These are phyloP conservation scores for Colletotrichum sp. DNA, from an alignment of 2,329 filamentous ascomycete genomes.

Conservation along the genomic window DNA sequence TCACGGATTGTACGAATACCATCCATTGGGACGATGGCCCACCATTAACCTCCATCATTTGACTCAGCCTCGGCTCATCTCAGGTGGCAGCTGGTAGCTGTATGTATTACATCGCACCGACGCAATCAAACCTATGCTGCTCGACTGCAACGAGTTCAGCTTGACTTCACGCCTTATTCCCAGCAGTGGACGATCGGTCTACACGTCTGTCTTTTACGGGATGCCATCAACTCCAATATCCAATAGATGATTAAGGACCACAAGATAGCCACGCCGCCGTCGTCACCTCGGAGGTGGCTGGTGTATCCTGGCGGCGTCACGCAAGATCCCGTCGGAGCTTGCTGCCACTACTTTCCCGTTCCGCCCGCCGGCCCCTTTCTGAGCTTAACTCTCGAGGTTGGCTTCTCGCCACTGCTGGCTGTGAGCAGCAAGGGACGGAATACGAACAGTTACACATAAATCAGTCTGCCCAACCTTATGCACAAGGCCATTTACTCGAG, in stretches of 20 bases:
- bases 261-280: neutral
- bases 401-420: neutral
- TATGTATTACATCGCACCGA: neutral
- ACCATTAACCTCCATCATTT: neutral
- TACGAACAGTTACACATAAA: neutral
- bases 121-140: neutral
- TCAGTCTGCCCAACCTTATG: neutral
- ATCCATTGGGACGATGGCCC: neutral
- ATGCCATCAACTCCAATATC: neutral
- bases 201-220: neutral
- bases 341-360: neutral
- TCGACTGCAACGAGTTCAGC: neutral
- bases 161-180: neutral
- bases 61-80: constrained; percentile 7
- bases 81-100: neutral
- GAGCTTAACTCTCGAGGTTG: neutral
- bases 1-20: neutral
- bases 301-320: neutral
- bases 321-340: neutral
- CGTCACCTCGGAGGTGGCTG: neutral
- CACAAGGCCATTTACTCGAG: neutral
- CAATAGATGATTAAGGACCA: neutral
- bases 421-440: neutral
- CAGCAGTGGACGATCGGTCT: neutral
- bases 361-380: neutral